A percentile compares a stretch with the other conserved stretches of the same genome.
phyloP scores from a whole-genome alignment of 805 yeast genomes.

The Clavispora asparagi region DNA sequence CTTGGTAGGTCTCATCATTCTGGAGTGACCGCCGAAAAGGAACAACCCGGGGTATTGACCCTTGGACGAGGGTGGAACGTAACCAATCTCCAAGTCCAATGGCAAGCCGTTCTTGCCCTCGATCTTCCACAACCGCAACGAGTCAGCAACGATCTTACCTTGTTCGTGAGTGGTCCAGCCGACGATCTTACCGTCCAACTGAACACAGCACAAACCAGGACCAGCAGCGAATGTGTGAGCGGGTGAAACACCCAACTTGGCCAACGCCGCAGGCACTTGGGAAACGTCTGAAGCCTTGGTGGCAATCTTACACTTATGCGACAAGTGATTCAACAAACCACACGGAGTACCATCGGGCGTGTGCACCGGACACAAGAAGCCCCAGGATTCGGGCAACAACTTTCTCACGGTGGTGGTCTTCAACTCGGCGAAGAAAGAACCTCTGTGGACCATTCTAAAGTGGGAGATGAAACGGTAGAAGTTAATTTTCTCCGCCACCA shows the following conservation, averaged over 20 bases:
- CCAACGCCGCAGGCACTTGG: slow-evolving; percentile 59
- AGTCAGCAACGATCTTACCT: slow-evolving; percentile 81
- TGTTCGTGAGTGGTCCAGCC: slow-evolving; percentile 94
- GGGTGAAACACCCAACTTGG: slow-evolving; percentile 75
- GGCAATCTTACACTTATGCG: slow-evolving; percentile 89
- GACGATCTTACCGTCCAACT: slow-evolving; percentile 83
- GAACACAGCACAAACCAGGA: slow-evolving; percentile 83
- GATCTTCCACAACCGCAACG: slow-evolving; percentile 89
- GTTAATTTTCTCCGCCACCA: slow-evolving; percentile 97
- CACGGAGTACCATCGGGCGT: slow-evolving; percentile 99
- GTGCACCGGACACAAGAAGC: slow-evolving; percentile 97
- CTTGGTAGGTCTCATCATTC: slow-evolving; percentile 95
- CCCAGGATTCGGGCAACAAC: slow-evolving; percentile 97
- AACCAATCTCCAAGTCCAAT: slow-evolving; percentile 83
- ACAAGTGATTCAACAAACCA: slow-evolving; percentile 93
- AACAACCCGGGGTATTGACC: slow-evolving; percentile 98
- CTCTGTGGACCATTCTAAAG: slow-evolving; percentile 99
- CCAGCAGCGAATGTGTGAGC: slow-evolving; percentile 82
- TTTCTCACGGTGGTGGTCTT: slow-evolving; percentile 97
- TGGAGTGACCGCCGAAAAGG: slow-evolving; percentile 84
- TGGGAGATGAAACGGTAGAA: slow-evolving; percentile 97
- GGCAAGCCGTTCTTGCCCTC: slow-evolving; percentile 78
- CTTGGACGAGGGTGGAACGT: slow-evolving; percentile 90
- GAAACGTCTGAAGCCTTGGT: slow-evolving; percentile 73
- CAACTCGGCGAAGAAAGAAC: slow-evolving; percentile 96